phyloP scores from a whole-genome alignment of 257 asterid species.

The Solanum gracilifrons region DNA sequence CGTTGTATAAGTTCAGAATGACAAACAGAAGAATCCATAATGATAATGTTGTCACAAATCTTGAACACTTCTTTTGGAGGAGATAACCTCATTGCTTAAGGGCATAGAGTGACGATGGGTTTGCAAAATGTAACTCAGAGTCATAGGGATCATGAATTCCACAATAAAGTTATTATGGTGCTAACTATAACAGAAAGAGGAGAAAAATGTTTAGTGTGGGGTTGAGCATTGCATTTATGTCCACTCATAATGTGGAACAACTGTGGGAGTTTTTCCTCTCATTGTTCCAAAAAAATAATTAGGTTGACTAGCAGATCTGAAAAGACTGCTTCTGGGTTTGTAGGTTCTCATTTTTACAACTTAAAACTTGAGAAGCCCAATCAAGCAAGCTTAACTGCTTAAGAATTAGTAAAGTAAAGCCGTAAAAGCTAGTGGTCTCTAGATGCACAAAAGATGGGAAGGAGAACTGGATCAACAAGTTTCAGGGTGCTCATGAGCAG shows the following conservation, averaged over 20 bases:
- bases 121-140: background rate
- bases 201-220: background rate
- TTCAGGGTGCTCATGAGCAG: background rate
- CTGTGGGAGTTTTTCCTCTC: background rate
- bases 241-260: background rate
- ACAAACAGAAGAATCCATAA: background rate
- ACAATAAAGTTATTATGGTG: background rate
- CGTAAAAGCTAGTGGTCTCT: background rate
- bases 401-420: background rate
- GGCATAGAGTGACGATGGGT: background rate
- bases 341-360: background rate
- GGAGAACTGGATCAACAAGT: background rate
- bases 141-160: background rate
- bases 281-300: background rate
- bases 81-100: background rate
- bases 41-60: background rate
- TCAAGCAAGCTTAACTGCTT: background rate
- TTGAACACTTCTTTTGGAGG: background rate
- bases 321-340: background rate
- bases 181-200: background rate
- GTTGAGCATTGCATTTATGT: background rate
- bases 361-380: background rate
- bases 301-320: background rate
- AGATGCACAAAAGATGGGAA: background rate
- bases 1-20: background rate